A percentile compares a stretch with the other conserved stretches of the same genome.
Evolutionary conservation across 2,329 filamentous ascomycete genomes (phyloP).

Genomic region (Chalaropsis thielavioides): DNA sequence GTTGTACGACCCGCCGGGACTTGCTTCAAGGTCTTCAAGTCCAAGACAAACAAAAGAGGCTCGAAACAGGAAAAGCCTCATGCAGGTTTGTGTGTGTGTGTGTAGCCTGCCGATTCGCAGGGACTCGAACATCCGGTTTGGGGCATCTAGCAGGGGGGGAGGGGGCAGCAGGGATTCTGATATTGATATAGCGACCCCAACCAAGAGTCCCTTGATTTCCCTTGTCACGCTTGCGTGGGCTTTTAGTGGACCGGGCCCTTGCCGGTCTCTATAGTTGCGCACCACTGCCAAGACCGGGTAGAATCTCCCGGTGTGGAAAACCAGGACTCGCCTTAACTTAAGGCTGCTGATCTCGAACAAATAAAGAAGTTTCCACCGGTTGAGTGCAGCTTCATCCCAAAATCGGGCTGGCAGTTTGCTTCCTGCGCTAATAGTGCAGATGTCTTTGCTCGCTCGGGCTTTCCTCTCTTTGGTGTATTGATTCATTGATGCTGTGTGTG

Average conservation of each 20-base stretch:
- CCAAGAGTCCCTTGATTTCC: neutral
- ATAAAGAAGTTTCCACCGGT: neutral
- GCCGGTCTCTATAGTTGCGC: neutral
- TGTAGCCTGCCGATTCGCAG: neutral
- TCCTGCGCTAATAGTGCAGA: neutral
- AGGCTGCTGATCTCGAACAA: neutral
- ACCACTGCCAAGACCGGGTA: neutral
- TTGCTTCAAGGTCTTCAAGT: neutral
- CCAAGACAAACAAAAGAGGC: neutral
- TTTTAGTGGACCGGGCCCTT: neutral
- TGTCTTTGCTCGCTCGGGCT: neutral
- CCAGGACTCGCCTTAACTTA: neutral
- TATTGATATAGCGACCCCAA: neutral
- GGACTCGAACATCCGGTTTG: neutral
- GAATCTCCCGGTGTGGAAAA: neutral
- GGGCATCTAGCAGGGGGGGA: neutral
- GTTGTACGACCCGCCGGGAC: slow-evolving; percentile 1
- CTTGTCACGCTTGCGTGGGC: too few species aligned
- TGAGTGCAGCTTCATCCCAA: neutral
- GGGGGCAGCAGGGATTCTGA: neutral
- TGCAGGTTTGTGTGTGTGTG: neutral
- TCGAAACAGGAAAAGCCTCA: neutral
- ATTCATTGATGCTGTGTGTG: too few species aligned
- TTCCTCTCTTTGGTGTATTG: neutral
- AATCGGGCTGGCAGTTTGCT: neutral